Evolutionary conservation across 2,329 filamentous ascomycete species (phyloP).

Genomic region (Penicillium sp.): DNA sequence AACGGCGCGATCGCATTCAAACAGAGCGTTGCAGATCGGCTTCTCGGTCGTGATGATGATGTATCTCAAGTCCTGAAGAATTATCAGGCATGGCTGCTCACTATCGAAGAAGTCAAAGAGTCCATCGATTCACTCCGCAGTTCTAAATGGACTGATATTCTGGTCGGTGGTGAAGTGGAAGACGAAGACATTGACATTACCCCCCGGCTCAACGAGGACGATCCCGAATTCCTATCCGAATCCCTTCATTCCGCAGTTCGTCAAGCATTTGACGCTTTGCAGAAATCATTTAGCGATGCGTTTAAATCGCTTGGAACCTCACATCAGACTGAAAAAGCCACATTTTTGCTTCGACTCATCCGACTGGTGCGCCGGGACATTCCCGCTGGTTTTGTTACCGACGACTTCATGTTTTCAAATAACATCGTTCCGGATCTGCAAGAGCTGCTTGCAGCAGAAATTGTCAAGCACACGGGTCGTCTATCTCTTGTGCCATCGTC

Average conservation of each 20-base stretch:
- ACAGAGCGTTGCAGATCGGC: constrained; percentile 63
- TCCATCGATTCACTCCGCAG: constrained; percentile 37
- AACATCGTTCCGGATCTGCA: constrained; percentile 65
- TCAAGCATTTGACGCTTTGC: constrained; percentile 57
- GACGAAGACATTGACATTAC: constrained; percentile 36
- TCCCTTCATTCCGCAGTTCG: constrained; percentile 57
- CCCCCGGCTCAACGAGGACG: constrained; percentile 64
- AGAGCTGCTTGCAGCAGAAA: constrained; percentile 54
- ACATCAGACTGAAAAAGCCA: constrained; percentile 50
- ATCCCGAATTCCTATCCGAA: constrained; percentile 62
- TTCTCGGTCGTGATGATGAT: constrained; percentile 68
- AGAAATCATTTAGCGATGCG: constrained; percentile 41
- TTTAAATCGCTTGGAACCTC: constrained; percentile 49
- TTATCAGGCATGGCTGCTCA: constrained; percentile 71
- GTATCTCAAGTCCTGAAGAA: constrained; percentile 60
- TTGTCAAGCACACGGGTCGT: constrained; percentile 47
- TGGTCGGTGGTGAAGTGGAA: constrained; percentile 42
- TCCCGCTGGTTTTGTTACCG: constrained; percentile 50
- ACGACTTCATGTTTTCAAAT: constrained; percentile 53
- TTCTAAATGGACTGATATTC: constrained; percentile 37
- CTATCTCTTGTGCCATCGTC: constrained; percentile 34
- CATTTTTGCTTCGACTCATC: constrained; percentile 69
- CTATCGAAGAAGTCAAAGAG: constrained; percentile 55
- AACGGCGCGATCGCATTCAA: constrained; percentile 67
- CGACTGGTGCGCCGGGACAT: constrained; percentile 69